A percentile compares a stretch with the other conserved stretches of the same genome.
phyloP scores from a whole-genome alignment of 2,329 filamentous ascomycete genomes.

The Hymenoscyphus linearis region DNA sequence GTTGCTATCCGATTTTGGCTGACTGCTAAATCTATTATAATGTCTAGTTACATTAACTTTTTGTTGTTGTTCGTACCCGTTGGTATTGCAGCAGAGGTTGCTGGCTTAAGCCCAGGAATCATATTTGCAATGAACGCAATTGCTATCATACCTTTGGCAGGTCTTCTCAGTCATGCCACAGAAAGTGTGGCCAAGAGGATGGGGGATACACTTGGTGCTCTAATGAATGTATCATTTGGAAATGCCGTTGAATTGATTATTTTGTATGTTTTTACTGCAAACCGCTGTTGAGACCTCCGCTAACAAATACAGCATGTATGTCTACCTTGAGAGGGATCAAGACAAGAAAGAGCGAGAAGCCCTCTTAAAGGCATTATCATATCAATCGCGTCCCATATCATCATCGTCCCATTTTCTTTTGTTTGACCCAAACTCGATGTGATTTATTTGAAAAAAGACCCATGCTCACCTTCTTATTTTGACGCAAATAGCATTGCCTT shows the following conservation, averaged over 20 bases:
- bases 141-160: conserved; percentile 70
- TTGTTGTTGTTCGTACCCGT: conserved; percentile 73
- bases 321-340: conserved; percentile 38
- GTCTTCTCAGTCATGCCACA: conserved; percentile 66
- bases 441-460: conserved; percentile 23
- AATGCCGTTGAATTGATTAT: conserved; percentile 79
- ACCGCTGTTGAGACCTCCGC: conserved; percentile 8
- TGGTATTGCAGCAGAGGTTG: conserved; percentile 61
- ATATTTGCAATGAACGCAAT: conserved; percentile 71
- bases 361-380: conserved; percentile 38
- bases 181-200: conserved; percentile 69
- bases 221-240: conserved; percentile 73
- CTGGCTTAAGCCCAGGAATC: conserved; percentile 50
- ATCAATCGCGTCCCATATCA: conserved; percentile 43
- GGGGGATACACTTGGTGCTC: conserved; percentile 66
- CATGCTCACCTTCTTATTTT: conserved; percentile 34
- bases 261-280: conserved; percentile 44
- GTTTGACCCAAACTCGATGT: conserved; percentile 14
- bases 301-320: conserved; percentile 47
- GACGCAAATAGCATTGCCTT: conserved; percentile 60
- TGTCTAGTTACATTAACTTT: conserved; percentile 73
- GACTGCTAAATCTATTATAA: conserved; percentile 52
- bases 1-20: conserved; percentile 28
- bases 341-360: conserved; percentile 43
- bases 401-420: conserved; percentile 28